Evolutionary conservation across 1,139 yeast species (phyloP).

Genomic region (Lodderomyces theae): DNA sequence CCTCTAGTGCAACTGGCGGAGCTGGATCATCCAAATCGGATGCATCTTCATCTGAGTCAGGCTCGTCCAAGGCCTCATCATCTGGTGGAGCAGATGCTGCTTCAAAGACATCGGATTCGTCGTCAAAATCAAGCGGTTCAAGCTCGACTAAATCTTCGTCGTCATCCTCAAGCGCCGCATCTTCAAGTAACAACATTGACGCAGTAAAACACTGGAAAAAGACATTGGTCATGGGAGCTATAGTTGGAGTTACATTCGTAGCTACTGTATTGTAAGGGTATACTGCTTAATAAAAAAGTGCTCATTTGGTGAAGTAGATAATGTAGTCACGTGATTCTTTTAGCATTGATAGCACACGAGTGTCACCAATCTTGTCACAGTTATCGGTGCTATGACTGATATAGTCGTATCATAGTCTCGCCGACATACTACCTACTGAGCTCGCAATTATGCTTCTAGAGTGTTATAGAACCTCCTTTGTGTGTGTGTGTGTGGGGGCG

Average conservation of each 20-base stretch:
- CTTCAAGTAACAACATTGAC: conserved; percentile 18
- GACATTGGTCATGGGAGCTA: conserved; percentile 35
- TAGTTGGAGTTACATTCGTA: conserved; percentile 38
- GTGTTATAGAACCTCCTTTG: too few species aligned
- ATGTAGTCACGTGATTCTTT: too few species aligned
- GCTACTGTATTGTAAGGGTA: conserved; percentile 5
- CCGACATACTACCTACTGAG: too few species aligned
- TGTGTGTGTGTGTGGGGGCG: too few species aligned
- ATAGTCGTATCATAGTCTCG: too few species aligned
- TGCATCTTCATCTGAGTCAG: conserved; percentile 1
- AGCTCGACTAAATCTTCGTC: conserved; percentile 11
- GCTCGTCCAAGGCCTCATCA: conserved; percentile 10
- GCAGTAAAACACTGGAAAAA: conserved; percentile 38
- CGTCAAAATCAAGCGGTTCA: conserved; percentile 12
- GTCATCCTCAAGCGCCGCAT: conserved; percentile 13
- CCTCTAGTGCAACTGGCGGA: conserved; percentile 7
- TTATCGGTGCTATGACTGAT: too few species aligned
- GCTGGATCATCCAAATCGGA: conserved; percentile 2
- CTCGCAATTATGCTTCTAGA: too few species aligned
- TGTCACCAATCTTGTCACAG: too few species aligned
- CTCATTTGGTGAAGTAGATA: too few species aligned
- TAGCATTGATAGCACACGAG: too few species aligned
- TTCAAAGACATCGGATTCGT: conserved; percentile 13
- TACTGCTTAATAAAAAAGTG: not conserved
- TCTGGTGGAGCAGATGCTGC: too few species aligned